A percentile compares a stretch with the other conserved stretches of the same genome.
These are phyloP conservation scores for Fusarium acutatum DNA, from an alignment of 2,329 filamentous ascomycete genomes.

Conservation along the genomic window DNA sequence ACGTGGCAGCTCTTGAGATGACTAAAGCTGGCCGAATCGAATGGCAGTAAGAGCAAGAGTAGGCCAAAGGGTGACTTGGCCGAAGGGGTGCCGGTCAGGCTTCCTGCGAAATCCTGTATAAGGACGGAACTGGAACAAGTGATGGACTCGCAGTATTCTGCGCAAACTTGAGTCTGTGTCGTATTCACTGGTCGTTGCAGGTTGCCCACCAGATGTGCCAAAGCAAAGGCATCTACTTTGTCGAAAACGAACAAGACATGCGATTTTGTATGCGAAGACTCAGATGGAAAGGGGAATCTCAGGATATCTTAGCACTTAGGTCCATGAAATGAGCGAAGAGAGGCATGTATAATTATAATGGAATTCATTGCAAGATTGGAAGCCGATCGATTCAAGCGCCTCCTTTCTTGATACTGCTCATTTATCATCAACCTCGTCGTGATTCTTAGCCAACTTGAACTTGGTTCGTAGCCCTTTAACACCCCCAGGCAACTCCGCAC, in stretches of 20 bases:
- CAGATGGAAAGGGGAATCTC: too few relatives aligned
- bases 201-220: too few relatives aligned
- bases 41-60: not conserved
- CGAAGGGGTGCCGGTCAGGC: not conserved
- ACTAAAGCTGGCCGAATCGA: not conserved
- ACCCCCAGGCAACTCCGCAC: not conserved
- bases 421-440: not conserved
- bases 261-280: too few relatives aligned
- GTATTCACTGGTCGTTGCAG: too few relatives aligned
- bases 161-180: not conserved
- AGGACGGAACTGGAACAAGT: not conserved
- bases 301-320: too few relatives aligned
- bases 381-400: not conserved
- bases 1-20: too few relatives aligned
- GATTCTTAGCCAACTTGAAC: not conserved
- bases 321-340: too few relatives aligned
- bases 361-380: too few relatives aligned
- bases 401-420: not conserved
- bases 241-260: too few relatives aligned
- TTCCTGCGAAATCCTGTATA: not conserved
- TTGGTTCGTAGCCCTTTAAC: not conserved
- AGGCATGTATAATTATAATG: too few relatives aligned
- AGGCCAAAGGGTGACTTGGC: not conserved
- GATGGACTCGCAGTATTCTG: not conserved
- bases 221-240: too few relatives aligned